Base-by-base conservation (phyloP, 2,329 filamentous ascomycete genomes). In the Aspergillus versicolor region DNA sequence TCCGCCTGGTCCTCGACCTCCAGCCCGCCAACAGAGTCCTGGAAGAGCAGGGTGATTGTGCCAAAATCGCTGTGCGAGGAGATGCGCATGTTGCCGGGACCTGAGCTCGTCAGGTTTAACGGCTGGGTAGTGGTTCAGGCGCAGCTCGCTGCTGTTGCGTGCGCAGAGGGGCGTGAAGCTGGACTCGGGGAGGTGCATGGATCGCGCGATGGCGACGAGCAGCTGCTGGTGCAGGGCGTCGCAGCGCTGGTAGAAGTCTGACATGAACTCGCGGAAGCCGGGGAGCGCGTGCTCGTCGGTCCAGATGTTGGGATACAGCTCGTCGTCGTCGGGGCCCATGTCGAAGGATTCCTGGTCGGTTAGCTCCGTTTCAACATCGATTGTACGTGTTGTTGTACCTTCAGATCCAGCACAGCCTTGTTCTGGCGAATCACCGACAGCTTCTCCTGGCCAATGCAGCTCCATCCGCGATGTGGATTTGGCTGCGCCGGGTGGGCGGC, bases 71-170 rank as follows among this genome's bases (percentile, higher is more conserved):
- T 81, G 63, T 84, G 81, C 11, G 78, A 74, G 0, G 79, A 76
- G 45, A 82, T 81, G 6, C 81, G 70, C 3, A 78, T 77, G n/a
- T 38, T 41, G 21, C 15, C 42, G 4, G 4, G 38, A 17, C 9
- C 32, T 15, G 6, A n/a, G 21, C 24, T 24, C 19, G 30, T 17
- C 48, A 15, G 7, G 76, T 70, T 5, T 9, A 7, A 82, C 72
- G 1, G 77, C 70, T 0, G 81, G 81, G 60, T 84, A 87, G 65
- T 87, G 84, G 7, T 86, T 72, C 21, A 88, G 70, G 1, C 85
- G 78, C 22, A 87, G 73, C 58, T 86, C 84, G 61, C 84, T 84
- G 1, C 79, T 79, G 54, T 75, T 77, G 68, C 86, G 83, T 27
- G 79, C 73, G 13, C 68, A 63, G 3, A 76, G 60, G 46, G 81